Evolutionary conservation across 345 rosid genomes (phyloP), one percentile per base, ranked within the genome.

Genomic region (Zanthoxylum bungeanum): DNA sequence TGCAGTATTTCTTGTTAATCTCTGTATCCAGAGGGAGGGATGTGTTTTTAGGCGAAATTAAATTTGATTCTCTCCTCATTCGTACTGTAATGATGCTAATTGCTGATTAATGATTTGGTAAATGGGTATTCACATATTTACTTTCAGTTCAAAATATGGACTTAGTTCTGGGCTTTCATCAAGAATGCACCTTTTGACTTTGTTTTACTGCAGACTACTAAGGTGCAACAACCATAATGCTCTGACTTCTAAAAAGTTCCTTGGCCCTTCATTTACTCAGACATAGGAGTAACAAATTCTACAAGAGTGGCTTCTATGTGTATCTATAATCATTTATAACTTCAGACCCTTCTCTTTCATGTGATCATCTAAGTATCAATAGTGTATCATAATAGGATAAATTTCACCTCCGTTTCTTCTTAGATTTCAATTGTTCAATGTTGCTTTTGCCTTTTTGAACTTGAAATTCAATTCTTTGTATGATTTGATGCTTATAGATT

Each of bases 401-500:
- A 14, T 21, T 10, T 40, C 24, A 17, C 39, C 40, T 25, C 39
- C 40, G 16, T 28, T 39, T 47, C 27, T 56, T 62, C 28, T 49
- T 59, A 36, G 27, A 70, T 27, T 70, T 60, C 40, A 22, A 21
- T 50, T 49, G 14, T 17, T 11, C 9, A 31, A 60, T 2, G 34
- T 28, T 64, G 49, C 65, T 12, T 22, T 44, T 39, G 60, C 12
- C 47, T 47, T 70, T 56, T 73, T 28, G 11, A 22, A 46, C 51
- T 60, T 64, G 30, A 10, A 36, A 40, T 14, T 51, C 69, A 70
- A 64, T 73, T 58, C 70, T 60, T 74, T 65, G 19, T 69, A 42
- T 64, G 33, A 68, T 75, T 76, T 73, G 56, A 67, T 63, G 74
- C 55, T 61, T 36, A 70, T 77, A 90, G 96, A 63, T 88, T 69